These are phyloP conservation scores for Saccharomyces paradoxus DNA, from an alignment of 805 yeast genomes.

Conservation along the genomic window DNA sequence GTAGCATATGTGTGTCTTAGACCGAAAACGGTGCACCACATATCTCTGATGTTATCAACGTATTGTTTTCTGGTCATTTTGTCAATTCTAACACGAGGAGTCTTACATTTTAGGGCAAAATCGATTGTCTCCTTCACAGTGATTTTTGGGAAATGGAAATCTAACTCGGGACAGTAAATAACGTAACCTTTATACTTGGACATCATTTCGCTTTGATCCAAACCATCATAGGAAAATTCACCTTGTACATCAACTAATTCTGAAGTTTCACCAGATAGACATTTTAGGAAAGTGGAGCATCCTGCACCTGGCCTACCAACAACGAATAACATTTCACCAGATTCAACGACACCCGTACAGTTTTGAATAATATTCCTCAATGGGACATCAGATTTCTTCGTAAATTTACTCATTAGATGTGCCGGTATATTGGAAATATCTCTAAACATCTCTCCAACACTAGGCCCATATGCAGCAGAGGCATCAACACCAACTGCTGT, in stretches of 20 bases:
- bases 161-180: constrained; percentile 45
- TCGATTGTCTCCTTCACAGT: constrained; percentile 45
- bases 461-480: constrained; percentile 44
- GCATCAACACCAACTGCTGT: constrained; percentile 45
- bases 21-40: constrained; percentile 43
- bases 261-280: constrained; percentile 39
- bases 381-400: constrained; percentile 29
- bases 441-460: constrained; percentile 37
- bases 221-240: constrained; percentile 41
- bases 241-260: constrained; percentile 34
- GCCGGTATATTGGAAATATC: constrained; percentile 26
- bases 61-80: constrained; percentile 35
- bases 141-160: constrained; percentile 43
- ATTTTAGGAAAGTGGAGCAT: constrained; percentile 47
- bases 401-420: constrained; percentile 14
- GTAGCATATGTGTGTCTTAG: constrained; percentile 53
- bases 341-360: constrained; percentile 36
- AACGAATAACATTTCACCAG: constrained; percentile 48
- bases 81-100: constrained; percentile 40
- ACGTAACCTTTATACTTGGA: constrained; percentile 39
- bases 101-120: constrained; percentile 42
- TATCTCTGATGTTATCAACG: constrained; percentile 32
- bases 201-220: constrained; percentile 42
- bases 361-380: constrained; percentile 35
- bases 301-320: constrained; percentile 59